Evolutionary conservation across 1,139 yeast species (phyloP).

Genomic region (Hansenula anomala): DNA sequence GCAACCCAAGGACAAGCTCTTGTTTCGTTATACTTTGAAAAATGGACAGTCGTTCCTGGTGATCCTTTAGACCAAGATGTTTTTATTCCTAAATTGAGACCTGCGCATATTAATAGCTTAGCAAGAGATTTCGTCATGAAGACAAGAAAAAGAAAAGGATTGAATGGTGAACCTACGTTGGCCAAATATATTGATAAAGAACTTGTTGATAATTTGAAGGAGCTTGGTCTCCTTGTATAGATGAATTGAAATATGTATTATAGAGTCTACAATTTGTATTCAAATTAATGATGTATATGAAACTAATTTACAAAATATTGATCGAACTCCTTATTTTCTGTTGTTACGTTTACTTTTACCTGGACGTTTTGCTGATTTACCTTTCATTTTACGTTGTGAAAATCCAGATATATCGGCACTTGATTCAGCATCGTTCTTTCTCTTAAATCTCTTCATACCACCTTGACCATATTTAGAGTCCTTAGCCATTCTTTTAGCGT

Average conservation of each 20-base stretch:
- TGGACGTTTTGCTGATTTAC: constrained; percentile 49
- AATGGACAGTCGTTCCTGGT: constrained; percentile 85
- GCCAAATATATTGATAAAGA: constrained; percentile 66
- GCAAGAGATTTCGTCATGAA: constrained; percentile 89
- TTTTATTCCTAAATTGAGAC: constrained; percentile 62
- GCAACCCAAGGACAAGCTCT: constrained; percentile 77
- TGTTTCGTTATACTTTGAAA: constrained; percentile 58
- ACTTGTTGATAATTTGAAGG: constrained; percentile 48
- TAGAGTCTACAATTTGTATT: not conserved
- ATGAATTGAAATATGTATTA: not conserved
- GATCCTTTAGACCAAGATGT: constrained; percentile 75
- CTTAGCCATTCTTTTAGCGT: constrained; percentile 63
- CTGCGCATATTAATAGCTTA: constrained; percentile 64
- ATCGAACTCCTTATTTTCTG: not conserved
- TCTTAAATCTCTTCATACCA: constrained; percentile 70
- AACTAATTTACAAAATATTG: not conserved
- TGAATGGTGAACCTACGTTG: constrained; percentile 72
- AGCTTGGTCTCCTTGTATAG: constrained; percentile 31
- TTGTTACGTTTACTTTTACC: constrained; percentile 64
- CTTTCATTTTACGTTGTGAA: constrained; percentile 50
- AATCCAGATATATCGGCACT: constrained; percentile 68
- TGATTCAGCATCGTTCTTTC: constrained; percentile 71
- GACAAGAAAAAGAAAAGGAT: constrained; percentile 83
- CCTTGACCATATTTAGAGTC: constrained; percentile 67
- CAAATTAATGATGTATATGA: not conserved